A percentile compares a stretch with the other conserved stretches of the same genome.
Conservation (phyloP, 2,329 filamentous ascomycete genomes). For the Aspergillus novoparasiticus region DNA sequence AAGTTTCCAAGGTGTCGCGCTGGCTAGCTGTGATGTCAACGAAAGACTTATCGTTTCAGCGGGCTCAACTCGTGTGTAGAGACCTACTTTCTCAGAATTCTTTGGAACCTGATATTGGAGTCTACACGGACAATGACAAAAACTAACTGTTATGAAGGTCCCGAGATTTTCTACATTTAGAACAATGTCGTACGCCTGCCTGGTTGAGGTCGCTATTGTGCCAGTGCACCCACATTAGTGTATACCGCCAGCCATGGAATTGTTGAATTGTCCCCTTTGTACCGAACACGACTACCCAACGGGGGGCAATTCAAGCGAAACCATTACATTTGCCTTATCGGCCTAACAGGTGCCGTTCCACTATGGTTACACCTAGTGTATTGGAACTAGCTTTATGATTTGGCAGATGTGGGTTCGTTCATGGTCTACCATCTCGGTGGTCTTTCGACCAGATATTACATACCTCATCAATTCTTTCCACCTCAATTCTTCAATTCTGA, state of each 20-base stretch:
- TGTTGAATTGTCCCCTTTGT: conserved; percentile 1
- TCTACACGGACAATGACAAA: background rate
- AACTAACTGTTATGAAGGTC: conserved; percentile 3
- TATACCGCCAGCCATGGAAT: background rate
- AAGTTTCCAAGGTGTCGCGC: conserved; percentile 36
- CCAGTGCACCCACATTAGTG: background rate
- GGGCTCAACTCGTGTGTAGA: conserved; percentile 37
- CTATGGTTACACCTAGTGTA: background rate
- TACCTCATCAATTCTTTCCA: background rate
- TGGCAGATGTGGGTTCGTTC: conserved; percentile 1
- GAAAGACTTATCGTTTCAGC: conserved; percentile 35
- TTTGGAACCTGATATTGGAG: conserved; percentile 12
- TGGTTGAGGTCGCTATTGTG: background rate
- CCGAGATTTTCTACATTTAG: background rate
- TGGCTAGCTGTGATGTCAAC: conserved; percentile 42
- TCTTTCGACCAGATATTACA: background rate
- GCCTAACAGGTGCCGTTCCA: background rate
- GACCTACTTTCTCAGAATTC: conserved; percentile 28
- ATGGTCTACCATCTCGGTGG: background rate
- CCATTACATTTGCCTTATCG: background rate
- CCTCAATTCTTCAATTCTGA: background rate
- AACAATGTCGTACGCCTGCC: background rate
- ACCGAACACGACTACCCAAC: background rate
- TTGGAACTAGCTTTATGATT: conserved; percentile 4
- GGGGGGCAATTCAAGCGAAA: background rate